Evolutionary conservation across 495 filamentous ascomycete species (phyloP), one percentile per base, ranked within the genome.

Genomic region (Xeromyces bisporus): DNA sequence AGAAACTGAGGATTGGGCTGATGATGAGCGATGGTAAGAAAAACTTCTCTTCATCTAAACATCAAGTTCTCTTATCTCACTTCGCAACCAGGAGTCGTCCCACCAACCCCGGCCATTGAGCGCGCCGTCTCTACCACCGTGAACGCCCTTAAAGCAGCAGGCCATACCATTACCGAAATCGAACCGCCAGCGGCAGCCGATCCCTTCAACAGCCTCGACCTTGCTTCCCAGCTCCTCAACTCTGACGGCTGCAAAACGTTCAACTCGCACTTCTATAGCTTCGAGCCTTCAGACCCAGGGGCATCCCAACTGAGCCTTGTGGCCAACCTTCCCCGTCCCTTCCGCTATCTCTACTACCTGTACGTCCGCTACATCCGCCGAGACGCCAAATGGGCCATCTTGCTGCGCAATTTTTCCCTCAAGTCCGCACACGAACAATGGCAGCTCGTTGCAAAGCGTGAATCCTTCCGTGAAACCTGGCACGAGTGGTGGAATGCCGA

Each of bases 231-330:
- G 37, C 69, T 93, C 14, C 71, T 97, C 33, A 85, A 81, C 48
- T 64, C 84, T 23, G 89, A 97, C 41, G 87, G 87, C 32, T 82
- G 82, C 47, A 56, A 68, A 39, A 92, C 82, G 34, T 87, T 85
- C 60, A 58, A 64, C 39, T 77, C 74, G n/a, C 76, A 77, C 45
- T 71, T 82, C 40, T 69, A 76, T 37, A 64, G 60, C 16, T 80
- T 80, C 26, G 89, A 96, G 56, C 74, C 70, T 50, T 71, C 77
- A 39, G 89, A 97, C 46, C 50, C 69, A 0, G 89, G 86, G 14
- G 85, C 82, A 10, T 59, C 55, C 20, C 75, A 84, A 49, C 69
- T 97, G 52, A 54, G 62, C 28, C 65, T 64, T 36, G 68, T 86
- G 32, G 81, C 84, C 46, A 55, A 60, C n/a, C 66, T 93, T 8